Base-by-base conservation (phyloP, 2,329 filamentous ascomycete genomes). In the Exophiala aquamarina region DNA sequence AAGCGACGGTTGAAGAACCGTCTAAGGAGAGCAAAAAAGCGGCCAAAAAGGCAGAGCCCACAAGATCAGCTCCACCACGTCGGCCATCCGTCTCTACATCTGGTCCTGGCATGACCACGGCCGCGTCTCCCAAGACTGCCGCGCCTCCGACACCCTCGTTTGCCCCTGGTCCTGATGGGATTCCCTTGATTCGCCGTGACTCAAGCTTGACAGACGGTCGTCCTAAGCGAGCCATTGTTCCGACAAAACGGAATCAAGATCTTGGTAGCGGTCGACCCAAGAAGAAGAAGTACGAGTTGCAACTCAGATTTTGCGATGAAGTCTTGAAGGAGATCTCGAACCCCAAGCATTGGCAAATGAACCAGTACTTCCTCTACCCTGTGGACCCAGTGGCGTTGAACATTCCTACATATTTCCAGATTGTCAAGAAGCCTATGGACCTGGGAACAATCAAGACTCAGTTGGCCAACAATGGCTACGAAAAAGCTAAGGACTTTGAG, bases 401-500 rank as follows among this genome's bases (percentile, higher is more conserved):
- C 64, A 96, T 97, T 50, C 93, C 93, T 1, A 85, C 86, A 18
- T 98, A 98, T 65, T 89, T 93, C 66, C 89, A 86, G 61, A 76
- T 97, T 52, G 90, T 98, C 71, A 97, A 95, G 75, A 89, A 91
- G 65, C 93, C 93, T 0, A 98, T 97, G 92, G 92, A 98, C 66
- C 75, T 96, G 40, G 76, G 79, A 13, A 95, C 89, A n/a, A 86
- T 95, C 62, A 76, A 80, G 28, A 76, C 77, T 33, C 94, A 94
- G 68, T 76, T 96, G 32, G 82, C 85, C 58, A 75, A 76, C 10
- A 89, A 90, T 19, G 81, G 89, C 46, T 97, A 97, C 62, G 79
- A 82, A 56, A 89, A 78, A 47, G 78, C 88, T 1, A 90, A 89
- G 66, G 91, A 96, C 36, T 89, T 97, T 59, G 87, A 95, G 62